Evolutionary conservation across 306 rosid species (phyloP), one percentile per base, ranked within the genome.

Genomic region (Trifolium fragiferum): DNA sequence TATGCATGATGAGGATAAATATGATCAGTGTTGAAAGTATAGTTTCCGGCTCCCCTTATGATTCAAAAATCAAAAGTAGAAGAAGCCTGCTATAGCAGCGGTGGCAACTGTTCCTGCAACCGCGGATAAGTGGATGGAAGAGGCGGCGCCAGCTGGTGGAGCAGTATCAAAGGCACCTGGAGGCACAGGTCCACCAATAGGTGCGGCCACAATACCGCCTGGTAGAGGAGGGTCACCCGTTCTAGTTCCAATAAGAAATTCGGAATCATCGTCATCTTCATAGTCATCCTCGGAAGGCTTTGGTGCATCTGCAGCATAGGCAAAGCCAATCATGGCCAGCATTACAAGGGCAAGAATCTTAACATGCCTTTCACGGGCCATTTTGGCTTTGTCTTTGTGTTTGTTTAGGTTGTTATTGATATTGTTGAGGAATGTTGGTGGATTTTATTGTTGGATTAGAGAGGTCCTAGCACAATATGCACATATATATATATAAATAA

Each of bases 311-410:
- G 75, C 55, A 1, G 87, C 88, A 14, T n/a, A 69, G 1, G 70
- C n/a, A 6, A 65, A 27, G 18, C 70, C 70, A 65, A 65, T 65
- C 50, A 87, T 12, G 84, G 79, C 87, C 35, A 89, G 78, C 50
- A 87, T 62, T 46, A 80, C 70, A 1, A 92, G 72, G 51, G 76
- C 86, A 4, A 82, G 44, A 76, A 83, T 46, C 38, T 73, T 58
- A 49, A 82, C 50, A 7, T 47, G 80, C n/a, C 85, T 68, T 51
- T 85, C 84, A 66, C 88, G 88, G 40, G 87, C 88, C 97, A 92
- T 91, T 20, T 54, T 74, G 59, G 6, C 19, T 8, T 44, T 9
- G 27, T 38, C 43, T n/a, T 25, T 75, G 55, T 12, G 27, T 16
- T 33, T 9, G 27, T 35, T 57, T 18, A 3, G 32, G 11, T 0